Percentiles rank a stretch among this genome's conserved stretches.
phyloP scores from a whole-genome alignment of 2,329 filamentous ascomycete genomes.

The Fusarium nodosum region DNA sequence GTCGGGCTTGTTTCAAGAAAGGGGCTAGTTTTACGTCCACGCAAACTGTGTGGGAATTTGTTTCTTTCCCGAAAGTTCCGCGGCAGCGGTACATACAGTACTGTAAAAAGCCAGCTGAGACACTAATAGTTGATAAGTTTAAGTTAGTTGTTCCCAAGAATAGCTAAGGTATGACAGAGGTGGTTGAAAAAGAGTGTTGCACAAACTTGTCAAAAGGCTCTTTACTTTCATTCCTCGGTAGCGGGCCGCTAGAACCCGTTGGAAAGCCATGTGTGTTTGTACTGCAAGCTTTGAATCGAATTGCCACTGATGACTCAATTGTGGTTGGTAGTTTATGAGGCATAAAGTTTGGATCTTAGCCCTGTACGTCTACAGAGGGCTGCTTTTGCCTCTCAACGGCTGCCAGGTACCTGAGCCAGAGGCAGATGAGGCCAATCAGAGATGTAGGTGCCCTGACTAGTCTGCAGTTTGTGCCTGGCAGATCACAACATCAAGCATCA shows the following conservation, averaged over 20 bases:
- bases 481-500: conserved; percentile 17
- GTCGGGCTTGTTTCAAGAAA: conserved; percentile 43
- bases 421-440: conserved; percentile 41
- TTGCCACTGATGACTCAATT: conserved; percentile 9
- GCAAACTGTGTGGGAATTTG: conserved; percentile 34
- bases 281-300: conserved; percentile 6
- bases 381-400: conserved; percentile 33
- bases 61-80: conserved; percentile 7
- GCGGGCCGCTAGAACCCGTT: conserved; percentile 21
- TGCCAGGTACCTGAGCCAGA: conserved; percentile 10
- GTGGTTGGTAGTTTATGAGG: conserved; percentile 17
- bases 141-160: background rate
- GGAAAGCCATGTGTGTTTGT: conserved; percentile 15
- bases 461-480: conserved; percentile 36
- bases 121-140: background rate
- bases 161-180: conserved; percentile 17
- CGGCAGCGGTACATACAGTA: background rate
- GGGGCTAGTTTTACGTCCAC: conserved; percentile 4
- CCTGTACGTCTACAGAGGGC: background rate
- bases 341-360: conserved; percentile 29
- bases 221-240: conserved; percentile 19
- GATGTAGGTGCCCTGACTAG: conserved; percentile 32
- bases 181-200: conserved; percentile 19
- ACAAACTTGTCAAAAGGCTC: conserved; percentile 6
- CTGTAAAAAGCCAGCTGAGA: background rate